phyloP scores from a whole-genome alignment of 768 basidiomycete species.

The Nidularia sp. region DNA sequence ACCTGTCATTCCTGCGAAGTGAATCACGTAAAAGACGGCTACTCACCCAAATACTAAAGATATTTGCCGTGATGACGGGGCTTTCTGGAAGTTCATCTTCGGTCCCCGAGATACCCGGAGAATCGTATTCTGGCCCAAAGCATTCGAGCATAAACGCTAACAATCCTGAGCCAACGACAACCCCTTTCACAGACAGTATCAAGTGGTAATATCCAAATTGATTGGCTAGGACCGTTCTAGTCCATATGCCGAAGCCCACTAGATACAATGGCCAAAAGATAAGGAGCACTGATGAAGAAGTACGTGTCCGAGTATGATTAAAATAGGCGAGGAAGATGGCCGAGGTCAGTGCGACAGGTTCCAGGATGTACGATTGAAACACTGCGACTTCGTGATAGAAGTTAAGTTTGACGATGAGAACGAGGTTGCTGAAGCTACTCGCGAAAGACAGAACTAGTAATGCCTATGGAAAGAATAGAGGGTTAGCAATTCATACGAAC shows the following conservation, averaged over 20 bases:
- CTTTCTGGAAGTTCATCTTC: constrained; percentile 41
- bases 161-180: constrained; percentile 39
- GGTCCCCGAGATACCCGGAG: constrained; percentile 19
- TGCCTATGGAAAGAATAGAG: constrained; percentile 24
- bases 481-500: too few relatives aligned
- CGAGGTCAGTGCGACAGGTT: constrained; percentile 48
- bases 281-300: constrained; percentile 69
- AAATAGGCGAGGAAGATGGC: constrained; percentile 50
- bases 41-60: constrained; percentile 69
- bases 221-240: constrained; percentile 46
- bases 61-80: constrained; percentile 72
- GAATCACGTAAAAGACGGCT: neutral
- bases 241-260: constrained; percentile 45
- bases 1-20: neutral
- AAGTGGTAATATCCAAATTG: constrained; percentile 24
- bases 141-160: constrained; percentile 64
- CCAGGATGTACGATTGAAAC: constrained; percentile 50
- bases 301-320: constrained; percentile 68
- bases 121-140: constrained; percentile 57
- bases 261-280: constrained; percentile 80
- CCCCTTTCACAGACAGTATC: constrained; percentile 41
- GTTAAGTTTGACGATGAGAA: constrained; percentile 28
- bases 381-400: constrained; percentile 35
- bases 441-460: constrained; percentile 43
- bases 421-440: constrained; percentile 39